Evolutionary conservation across 306 rosid genomes (phyloP).

Genomic region (Lotus japonicus): DNA sequence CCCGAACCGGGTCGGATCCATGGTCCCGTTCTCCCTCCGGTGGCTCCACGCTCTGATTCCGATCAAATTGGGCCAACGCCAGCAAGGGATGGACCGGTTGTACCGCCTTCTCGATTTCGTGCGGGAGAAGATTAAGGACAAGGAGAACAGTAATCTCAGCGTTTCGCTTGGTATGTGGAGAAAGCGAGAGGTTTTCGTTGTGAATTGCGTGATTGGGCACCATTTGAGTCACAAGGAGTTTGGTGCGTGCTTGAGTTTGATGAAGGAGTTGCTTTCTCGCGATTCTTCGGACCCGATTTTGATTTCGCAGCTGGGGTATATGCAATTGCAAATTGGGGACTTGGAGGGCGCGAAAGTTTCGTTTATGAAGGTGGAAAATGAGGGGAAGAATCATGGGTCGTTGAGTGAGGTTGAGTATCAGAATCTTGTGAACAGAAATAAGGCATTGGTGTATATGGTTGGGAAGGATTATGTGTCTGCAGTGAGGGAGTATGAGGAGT

Average conservation of each 20-base stretch:
- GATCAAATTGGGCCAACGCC: constrained; percentile 64
- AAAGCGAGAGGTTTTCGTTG: constrained; percentile 62
- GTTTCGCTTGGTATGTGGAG: constrained; percentile 46
- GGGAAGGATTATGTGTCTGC: constrained; percentile 91
- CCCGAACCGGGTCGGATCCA: constrained; percentile 62
- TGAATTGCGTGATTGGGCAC: constrained; percentile 61
- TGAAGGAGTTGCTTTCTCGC: constrained; percentile 37
- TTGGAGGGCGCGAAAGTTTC: constrained; percentile 70
- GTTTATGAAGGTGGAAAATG: constrained; percentile 52
- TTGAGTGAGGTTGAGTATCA: constrained; percentile 45
- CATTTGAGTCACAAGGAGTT: constrained; percentile 69
- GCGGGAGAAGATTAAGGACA: constrained; percentile 33
- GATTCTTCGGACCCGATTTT: constrained; percentile 48
- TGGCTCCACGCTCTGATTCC: constrained; percentile 75
- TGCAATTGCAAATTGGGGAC: constrained; percentile 85
- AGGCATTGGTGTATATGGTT: constrained; percentile 76
- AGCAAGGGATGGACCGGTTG: constrained; percentile 71
- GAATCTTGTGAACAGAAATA: constrained; percentile 71
- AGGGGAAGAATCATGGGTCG: constrained; percentile 33
- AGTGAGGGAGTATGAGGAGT: constrained; percentile 85
- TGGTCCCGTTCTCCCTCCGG: constrained; percentile 89
- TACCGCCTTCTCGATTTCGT: constrained; percentile 62
- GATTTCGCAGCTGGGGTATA: constrained; percentile 71
- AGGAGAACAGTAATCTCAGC: constrained; percentile 5
- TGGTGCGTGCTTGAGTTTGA: constrained; percentile 52